A percentile compares a stretch with the other conserved stretches of the same genome.
phyloP scores from a whole-genome alignment of 2,329 filamentous ascomycete species.

The Verticillium albo-atrum region DNA sequence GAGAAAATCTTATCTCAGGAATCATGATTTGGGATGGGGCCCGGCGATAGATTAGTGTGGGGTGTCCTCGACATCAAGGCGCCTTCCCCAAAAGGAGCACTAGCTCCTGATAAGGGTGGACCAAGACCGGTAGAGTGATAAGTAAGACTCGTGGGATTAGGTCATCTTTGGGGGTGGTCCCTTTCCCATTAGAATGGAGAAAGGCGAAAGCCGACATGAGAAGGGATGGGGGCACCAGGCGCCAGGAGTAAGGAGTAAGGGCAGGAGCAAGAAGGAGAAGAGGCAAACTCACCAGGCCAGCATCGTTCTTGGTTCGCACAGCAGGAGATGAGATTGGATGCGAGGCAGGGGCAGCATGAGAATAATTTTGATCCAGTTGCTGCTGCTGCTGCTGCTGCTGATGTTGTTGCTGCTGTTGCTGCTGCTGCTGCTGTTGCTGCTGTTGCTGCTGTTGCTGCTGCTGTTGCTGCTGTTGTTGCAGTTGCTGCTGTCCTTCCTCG shows the following conservation, averaged over 20 bases:
- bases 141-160: background rate
- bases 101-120: background rate
- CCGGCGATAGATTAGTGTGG: background rate
- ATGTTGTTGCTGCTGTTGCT: background rate
- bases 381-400: background rate
- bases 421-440: background rate
- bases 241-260: too few relatives aligned
- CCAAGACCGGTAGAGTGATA: background rate
- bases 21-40: constrained; percentile 3
- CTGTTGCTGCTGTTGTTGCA: background rate
- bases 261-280: background rate
- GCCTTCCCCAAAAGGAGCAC: background rate
- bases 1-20: constrained; percentile 6
- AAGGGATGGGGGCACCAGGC: background rate
- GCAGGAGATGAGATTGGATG: background rate
- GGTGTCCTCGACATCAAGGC: background rate
- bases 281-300: background rate
- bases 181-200: background rate
- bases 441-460: background rate
- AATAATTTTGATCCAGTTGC: background rate
- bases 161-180: background rate
- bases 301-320: background rate
- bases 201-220: background rate
- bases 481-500: background rate
- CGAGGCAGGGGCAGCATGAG: background rate